Evolutionary conservation across 768 basidiomycete genomes (phyloP), one percentile per base, ranked within the genome.

Genomic region (Tricholoma hemisulphureum): DNA sequence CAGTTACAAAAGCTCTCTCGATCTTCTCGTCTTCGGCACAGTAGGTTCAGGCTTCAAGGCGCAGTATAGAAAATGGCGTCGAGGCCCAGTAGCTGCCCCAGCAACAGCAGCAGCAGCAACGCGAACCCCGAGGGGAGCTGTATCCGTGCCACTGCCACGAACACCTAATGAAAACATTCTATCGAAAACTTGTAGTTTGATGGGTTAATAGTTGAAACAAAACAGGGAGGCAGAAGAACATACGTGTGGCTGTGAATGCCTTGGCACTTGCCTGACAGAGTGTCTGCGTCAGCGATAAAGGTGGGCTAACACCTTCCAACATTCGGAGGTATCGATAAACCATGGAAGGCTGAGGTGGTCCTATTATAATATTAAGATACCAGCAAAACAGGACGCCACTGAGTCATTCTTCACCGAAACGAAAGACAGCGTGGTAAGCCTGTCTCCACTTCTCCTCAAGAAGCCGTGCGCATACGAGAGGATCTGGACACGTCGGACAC

Each of bases 391-490:
- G 32, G n/a, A 21, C 13, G 31, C 23, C 20, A 28, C 9, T 28
- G 46, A 16, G 46, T 29, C 18, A 28, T 18, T 29, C 61, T 76
- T 51, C 45, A 85, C 91, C 94, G 70, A 94, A 95, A 41, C 93
- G 84, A 69, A 93, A 92, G 7, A 93, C 87, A 18, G 92, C 84
- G 41, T 87, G 82, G 65, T 95, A 95, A 0, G 92, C 93, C 65
- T 92, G 91, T 39, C 85, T 78, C 93, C 94, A 98, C 69, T 95
- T 96, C 59, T 98, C 95, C 63, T 96, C 94, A 7, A 97, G 80
- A 4, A 91, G 73, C 11, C 87, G 84, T 16, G 95, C 95, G 67
- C 95, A 98, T 16, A 71, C 80, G 0, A 79, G 43, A 6, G 92
- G 73, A 61, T 98, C 95, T 9, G 91, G 91, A 68, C 95, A 98